A percentile compares a stretch with the other conserved stretches of the same genome.
Evolutionary conservation across 768 basidiomycete species (phyloP).

Genomic region (Rhizopogon roseolus): DNA sequence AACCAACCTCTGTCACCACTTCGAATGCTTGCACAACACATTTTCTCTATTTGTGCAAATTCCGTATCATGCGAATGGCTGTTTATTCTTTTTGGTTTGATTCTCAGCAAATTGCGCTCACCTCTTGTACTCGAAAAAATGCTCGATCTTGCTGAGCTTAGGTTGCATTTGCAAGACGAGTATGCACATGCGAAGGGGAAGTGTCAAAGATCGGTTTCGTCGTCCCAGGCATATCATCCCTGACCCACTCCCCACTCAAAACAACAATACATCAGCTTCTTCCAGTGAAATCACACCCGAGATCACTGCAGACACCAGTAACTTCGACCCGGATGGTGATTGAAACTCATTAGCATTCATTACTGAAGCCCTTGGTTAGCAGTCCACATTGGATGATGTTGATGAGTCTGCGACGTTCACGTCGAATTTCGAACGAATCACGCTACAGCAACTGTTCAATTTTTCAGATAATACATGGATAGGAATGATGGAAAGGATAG

Average conservation of each 20-base stretch:
- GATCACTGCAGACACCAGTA: neutral
- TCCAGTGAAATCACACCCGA: neutral
- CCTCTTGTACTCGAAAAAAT: conserved; percentile 1
- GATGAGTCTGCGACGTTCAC: too few relatives aligned
- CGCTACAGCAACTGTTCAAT: too few relatives aligned
- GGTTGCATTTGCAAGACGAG: conserved; percentile 24
- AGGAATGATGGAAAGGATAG: too few relatives aligned
- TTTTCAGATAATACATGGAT: too few relatives aligned
- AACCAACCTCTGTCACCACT: conserved; percentile 4
- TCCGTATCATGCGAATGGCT: conserved; percentile 18
- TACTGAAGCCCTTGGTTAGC: neutral
- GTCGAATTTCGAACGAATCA: too few relatives aligned
- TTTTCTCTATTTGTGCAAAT: conserved; percentile 18
- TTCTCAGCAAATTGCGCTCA: conserved; percentile 5
- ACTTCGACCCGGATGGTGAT: neutral
- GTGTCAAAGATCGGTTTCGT: conserved; percentile 4
- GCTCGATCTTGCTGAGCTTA: conserved; percentile 14
- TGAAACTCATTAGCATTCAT: neutral
- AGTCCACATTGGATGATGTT: too few relatives aligned
- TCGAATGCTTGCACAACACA: conserved; percentile 10
- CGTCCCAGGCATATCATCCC: neutral
- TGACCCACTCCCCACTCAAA: neutral
- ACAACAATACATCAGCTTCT: neutral
- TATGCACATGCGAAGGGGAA: conserved; percentile 8
- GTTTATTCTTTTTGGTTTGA: conserved; percentile 13